Evolutionary conservation across 2,329 filamentous ascomycete genomes (phyloP).

Genomic region (Beauveria varroae): DNA sequence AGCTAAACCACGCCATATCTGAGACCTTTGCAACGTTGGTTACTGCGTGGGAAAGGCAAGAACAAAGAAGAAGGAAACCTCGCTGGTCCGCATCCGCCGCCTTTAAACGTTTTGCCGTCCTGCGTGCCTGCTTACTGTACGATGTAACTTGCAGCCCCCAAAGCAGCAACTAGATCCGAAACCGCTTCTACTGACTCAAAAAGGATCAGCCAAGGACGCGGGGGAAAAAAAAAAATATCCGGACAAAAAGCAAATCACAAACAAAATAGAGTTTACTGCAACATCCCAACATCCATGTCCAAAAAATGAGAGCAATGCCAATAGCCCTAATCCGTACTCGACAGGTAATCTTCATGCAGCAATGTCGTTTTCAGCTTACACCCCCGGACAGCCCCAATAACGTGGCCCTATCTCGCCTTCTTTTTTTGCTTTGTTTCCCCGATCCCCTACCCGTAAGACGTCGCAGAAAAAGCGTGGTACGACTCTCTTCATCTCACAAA

Average conservation of each 20-base stretch:
- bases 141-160: background rate
- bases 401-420: background rate
- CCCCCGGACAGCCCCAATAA: background rate
- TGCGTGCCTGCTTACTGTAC: background rate
- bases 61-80: too few relatives aligned
- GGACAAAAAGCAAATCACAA: background rate
- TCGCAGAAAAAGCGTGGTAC: too few relatives aligned
- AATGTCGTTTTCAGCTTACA: background rate
- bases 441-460: too few relatives aligned
- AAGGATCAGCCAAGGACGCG: too few relatives aligned
- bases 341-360: background rate
- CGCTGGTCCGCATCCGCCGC: too few relatives aligned
- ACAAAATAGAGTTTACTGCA: background rate
- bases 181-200: slow-evolving; percentile 3
- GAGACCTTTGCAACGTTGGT: too few relatives aligned
- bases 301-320: background rate
- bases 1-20: too few relatives aligned
- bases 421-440: background rate
- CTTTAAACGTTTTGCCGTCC: too few relatives aligned
- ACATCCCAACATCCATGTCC: background rate
- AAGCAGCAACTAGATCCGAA: slow-evolving; percentile 4
- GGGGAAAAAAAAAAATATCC: background rate
- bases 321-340: background rate
- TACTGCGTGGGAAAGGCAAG: too few relatives aligned
- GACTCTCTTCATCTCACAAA: too few relatives aligned